A percentile compares a stretch with the other conserved stretches of the same genome.
phyloP scores from a whole-genome alignment of 768 basidiomycete species.

The Suillus decipiens region DNA sequence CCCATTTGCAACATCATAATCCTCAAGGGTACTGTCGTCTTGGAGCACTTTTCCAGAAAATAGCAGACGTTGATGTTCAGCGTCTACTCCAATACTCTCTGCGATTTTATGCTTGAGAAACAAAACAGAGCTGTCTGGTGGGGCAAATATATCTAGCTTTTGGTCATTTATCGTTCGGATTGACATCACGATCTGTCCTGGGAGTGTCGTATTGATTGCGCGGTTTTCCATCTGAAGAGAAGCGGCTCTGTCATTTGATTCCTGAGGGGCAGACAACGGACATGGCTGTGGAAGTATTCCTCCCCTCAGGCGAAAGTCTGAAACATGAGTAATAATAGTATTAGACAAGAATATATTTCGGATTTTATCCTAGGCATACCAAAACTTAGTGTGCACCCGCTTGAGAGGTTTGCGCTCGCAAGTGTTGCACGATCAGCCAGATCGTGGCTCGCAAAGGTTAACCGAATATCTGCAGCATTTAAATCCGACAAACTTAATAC shows the following conservation, averaged over 20 bases:
- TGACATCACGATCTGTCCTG: conserved; percentile 8
- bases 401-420: background rate
- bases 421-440: background rate
- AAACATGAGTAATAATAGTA: background rate
- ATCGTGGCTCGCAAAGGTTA: conserved; percentile 8
- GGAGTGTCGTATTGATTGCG: conserved; percentile 1
- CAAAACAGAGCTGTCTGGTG: conserved; percentile 1
- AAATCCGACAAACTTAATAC: background rate
- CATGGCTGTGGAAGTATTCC: conserved; percentile 11
- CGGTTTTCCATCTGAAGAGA: conserved; percentile 2
- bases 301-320: conserved; percentile 13
- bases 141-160: conserved; percentile 2
- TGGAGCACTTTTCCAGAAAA: conserved; percentile 52
- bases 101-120: conserved; percentile 7
- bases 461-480: conserved; percentile 1
- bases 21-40: conserved; percentile 44
- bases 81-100: conserved; percentile 3
- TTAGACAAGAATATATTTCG: background rate
- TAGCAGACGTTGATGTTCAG: conserved; percentile 43
- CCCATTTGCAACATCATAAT: conserved; percentile 14
- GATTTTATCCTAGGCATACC: background rate
- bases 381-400: conserved; percentile 4
- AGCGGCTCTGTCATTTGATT: background rate
- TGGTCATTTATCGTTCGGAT: conserved; percentile 10
- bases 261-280: background rate